phyloP scores from a whole-genome alignment of 148 eudicot genomes.

The Dianthus caryophyllus region DNA sequence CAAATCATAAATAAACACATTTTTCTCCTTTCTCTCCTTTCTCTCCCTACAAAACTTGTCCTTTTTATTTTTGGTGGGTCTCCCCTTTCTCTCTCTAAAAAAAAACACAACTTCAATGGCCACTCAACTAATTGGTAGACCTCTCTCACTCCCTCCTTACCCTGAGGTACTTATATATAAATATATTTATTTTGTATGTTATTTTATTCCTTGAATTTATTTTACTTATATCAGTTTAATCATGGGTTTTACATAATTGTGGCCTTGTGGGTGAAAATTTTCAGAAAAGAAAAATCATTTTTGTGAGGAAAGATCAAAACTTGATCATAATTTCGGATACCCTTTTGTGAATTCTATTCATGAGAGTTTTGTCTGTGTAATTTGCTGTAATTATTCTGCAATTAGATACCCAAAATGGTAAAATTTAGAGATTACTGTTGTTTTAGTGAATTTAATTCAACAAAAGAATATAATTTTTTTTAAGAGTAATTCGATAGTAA shows the following conservation, averaged over 20 bases:
- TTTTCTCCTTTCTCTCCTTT: not conserved
- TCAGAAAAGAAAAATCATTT: too few relatives aligned
- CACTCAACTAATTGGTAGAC: conserved; percentile 23
- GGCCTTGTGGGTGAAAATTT: too few relatives aligned
- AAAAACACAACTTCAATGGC: conserved; percentile 38
- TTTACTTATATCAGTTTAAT: not conserved
- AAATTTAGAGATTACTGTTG: conserved; percentile 1
- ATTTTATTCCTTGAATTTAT: not conserved
- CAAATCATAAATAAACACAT: too few relatives aligned
- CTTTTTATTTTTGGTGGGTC: conserved; percentile 31
- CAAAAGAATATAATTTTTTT: not conserved
- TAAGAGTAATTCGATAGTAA: too few relatives aligned
- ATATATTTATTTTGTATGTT: too few relatives aligned
- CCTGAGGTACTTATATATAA: conserved; percentile 33
- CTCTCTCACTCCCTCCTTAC: conserved; percentile 35
- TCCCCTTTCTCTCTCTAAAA: conserved; percentile 13
- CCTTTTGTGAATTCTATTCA: not conserved
- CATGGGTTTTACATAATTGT: not conserved
- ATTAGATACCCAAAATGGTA: not conserved
- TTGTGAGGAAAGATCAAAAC: not conserved
- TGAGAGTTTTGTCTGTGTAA: not conserved
- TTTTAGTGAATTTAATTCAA: not conserved
- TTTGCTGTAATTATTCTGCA: not conserved
- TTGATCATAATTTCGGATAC: not conserved
- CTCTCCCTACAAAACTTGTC: conserved; percentile 6